Evolutionary conservation across 176 grass and related monocot species (phyloP), one percentile per base, ranked within the genome.

Genomic region (Oryza longistaminata): DNA sequence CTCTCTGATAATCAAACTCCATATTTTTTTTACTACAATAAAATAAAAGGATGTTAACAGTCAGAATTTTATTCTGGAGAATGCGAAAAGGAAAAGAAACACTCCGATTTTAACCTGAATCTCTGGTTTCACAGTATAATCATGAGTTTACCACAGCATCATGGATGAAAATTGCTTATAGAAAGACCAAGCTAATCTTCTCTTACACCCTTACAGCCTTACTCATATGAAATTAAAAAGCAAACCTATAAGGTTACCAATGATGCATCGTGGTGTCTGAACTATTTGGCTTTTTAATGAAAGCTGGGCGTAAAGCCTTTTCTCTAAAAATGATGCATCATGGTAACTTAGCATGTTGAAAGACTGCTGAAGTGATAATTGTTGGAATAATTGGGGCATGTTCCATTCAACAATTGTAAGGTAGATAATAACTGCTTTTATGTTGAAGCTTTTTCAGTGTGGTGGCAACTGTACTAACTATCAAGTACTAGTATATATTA

Each of bases 41-140:
- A 68, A 71, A 71, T 52, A 21, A 71, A 71, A 71, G 67, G 40
- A 43, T 42, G 33, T 43, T 82, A 26, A 70, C 3, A 82, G 34
- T 33, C 37, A 64, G 58, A 73, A 64, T 45, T 25, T 60, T 21
- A 82, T 9, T 64, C 21, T 82, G 69, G 24, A 73, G 14, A 73
- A 73, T 40, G 19, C 5, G 26, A 4, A 21, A 48, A 46, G 9
- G 7, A 44, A 82, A 64, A 73, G 5, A 25, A 45, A 62, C 12
- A 64, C 37, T 64, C 42, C 4, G 19, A 45, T 29, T 29, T 64
- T 2, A 64, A 46, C 5, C 40, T 45, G n/a, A 25, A 73, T 64
- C 53, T 73, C 26, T 9, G 37, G 53, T 82, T 82, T 11, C 64
- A 64, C 64, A 43, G 5, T 66, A 48, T 66, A 66, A 31, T 80